Evolutionary conservation across 805 yeast species (phyloP).

Genomic region (Danielia oregonensis): DNA sequence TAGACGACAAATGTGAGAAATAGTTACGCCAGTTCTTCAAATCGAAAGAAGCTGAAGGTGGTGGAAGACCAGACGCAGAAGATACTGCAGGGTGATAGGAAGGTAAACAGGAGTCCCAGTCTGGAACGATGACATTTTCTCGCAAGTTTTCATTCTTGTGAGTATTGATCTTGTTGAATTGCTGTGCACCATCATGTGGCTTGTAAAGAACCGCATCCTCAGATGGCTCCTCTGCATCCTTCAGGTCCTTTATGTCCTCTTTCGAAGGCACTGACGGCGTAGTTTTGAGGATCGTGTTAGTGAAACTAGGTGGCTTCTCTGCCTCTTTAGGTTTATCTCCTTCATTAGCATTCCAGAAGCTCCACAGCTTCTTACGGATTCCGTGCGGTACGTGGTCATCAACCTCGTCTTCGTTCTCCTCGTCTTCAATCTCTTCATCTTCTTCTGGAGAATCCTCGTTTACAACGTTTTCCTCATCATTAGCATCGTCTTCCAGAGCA

Average conservation of each 20-base stretch:
- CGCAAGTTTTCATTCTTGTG: slow-evolving; percentile 41
- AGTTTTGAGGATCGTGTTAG: slow-evolving; percentile 32
- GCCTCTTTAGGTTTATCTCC: neutral
- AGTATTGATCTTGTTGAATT: slow-evolving; percentile 40
- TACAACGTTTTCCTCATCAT: slow-evolving; percentile 13
- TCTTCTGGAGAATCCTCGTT: slow-evolving; percentile 9
- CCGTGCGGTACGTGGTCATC: slow-evolving; percentile 25
- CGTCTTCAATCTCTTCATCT: slow-evolving; percentile 23
- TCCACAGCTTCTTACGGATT: slow-evolving; percentile 30
- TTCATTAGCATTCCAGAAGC: slow-evolving; percentile 29
- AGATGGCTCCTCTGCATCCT: slow-evolving; percentile 5
- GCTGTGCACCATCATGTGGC: slow-evolving; percentile 37
- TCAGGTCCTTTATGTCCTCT: slow-evolving; percentile 9
- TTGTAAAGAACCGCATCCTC: slow-evolving; percentile 42
- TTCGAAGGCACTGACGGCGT: slow-evolving; percentile 25
- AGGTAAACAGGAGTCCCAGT: slow-evolving; percentile 35
- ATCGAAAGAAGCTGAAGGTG: slow-evolving; percentile 28
- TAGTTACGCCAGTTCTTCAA: slow-evolving; percentile 34
- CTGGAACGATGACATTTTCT: slow-evolving; percentile 40
- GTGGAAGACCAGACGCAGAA: slow-evolving; percentile 16
- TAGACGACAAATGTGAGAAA: slow-evolving; percentile 30
- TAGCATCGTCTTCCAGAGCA: slow-evolving; percentile 7
- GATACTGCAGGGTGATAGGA: no score
- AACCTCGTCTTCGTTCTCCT: slow-evolving; percentile 29
- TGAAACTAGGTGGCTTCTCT: slow-evolving; percentile 8